Percentiles rank a stretch among this genome's conserved stretches.
These are phyloP conservation scores for Candolleomyces eurysporus DNA, from an alignment of 768 basidiomycete species.

Conservation along the genomic window DNA sequence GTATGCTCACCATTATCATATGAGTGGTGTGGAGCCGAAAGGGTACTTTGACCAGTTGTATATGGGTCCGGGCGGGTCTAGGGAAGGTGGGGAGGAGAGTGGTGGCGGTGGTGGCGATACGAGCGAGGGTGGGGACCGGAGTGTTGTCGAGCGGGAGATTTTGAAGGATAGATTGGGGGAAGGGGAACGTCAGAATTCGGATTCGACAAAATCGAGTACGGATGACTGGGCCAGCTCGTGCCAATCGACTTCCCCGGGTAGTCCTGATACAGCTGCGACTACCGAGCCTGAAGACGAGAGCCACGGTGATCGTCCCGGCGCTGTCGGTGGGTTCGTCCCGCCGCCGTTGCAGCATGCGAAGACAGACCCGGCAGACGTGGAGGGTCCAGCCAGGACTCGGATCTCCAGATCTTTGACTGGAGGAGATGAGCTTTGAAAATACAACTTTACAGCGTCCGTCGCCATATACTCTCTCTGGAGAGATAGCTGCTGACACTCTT, in stretches of 20 bases:
- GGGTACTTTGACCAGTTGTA: constrained; percentile 11
- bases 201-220: not conserved
- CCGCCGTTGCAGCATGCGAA: not conserved
- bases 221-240: not conserved
- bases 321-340: not conserved
- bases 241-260: not conserved
- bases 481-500: no score
- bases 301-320: no score
- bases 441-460: no score
- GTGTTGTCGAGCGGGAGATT: not conserved
- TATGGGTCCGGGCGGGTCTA: constrained; percentile 11
- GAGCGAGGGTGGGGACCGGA: not conserved
- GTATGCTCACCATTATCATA: not conserved
- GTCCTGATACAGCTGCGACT: not conserved
- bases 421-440: no score
- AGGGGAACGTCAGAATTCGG: not conserved
- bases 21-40: constrained; percentile 2
- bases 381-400: no score
- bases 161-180: not conserved
- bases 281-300: not conserved
- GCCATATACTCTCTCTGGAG: no score
- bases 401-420: no score
- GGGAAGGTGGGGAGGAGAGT: not conserved
- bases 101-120: not conserved
- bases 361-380: not conserved